Evolutionary conservation across 78 protist species (phyloP).

Genomic region (Carpediemonas membranifera): DNA sequence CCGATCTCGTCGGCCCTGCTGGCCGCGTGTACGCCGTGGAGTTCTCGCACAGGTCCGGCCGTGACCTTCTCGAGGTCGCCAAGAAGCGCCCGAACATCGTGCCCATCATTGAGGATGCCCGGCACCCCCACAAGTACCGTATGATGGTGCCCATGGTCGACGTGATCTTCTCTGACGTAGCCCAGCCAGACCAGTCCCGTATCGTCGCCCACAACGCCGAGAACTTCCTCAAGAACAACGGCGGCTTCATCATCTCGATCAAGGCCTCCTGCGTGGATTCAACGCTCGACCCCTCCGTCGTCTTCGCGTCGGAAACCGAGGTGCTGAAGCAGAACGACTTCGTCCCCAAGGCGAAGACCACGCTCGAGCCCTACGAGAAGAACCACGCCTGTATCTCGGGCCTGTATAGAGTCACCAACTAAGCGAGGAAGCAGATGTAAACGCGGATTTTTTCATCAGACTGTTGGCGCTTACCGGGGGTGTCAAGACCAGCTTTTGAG

Average conservation of each 20-base stretch:
- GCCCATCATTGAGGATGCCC: conserved; percentile 99
- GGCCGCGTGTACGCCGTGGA: conserved; percentile 98
- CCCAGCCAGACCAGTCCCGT: conserved; percentile 99
- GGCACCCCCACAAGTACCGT: conserved; percentile 93
- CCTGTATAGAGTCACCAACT: too few species aligned
- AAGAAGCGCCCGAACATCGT: conserved; percentile 93
- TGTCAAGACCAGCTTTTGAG: neutral
- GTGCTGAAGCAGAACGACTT: conserved; percentile 63
- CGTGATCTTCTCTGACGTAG: conserved; percentile 95
- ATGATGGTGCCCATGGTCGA: conserved; percentile 98
- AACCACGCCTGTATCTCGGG: conserved; percentile 87
- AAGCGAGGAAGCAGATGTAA: neutral
- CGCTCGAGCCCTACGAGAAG: conserved; percentile 97
- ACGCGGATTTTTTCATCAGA: neutral
- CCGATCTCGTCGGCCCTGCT: conserved; percentile 95
- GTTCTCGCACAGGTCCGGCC: conserved; percentile 92
- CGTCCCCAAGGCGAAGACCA: conserved; percentile 81
- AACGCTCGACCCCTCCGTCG: conserved; percentile 76
- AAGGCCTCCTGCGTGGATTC: conserved; percentile 99
- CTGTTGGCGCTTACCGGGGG: neutral
- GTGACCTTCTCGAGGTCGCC: conserved; percentile 94
- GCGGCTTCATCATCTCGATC: conserved; percentile 92
- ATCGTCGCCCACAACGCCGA: conserved; percentile 95
- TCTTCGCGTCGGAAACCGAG: conserved; percentile 79
- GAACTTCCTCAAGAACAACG: conserved; percentile 94